phyloP scores from a whole-genome alignment of 1,284 basidiomycete species.

The Ceratobasidium sp. region DNA sequence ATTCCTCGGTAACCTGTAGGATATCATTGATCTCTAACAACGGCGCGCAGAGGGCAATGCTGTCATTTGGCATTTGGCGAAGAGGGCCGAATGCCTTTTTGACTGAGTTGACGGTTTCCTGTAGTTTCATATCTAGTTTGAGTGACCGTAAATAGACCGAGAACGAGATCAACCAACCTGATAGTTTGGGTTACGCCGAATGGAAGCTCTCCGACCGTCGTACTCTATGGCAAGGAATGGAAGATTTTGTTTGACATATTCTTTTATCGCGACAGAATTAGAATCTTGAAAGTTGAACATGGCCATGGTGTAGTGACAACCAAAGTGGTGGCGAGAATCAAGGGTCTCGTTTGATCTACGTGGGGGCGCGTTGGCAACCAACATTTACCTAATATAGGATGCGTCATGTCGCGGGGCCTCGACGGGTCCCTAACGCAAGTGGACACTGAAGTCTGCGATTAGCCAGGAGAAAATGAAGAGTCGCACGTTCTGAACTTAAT shows the following conservation, averaged over 20 bases:
- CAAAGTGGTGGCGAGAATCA: too few relatives aligned
- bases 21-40: neutral
- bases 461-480: too few relatives aligned
- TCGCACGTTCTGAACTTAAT: too few relatives aligned
- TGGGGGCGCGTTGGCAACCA: too few relatives aligned
- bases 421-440: too few relatives aligned
- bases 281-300: too few relatives aligned
- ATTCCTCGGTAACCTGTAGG: slow-evolving; percentile 1
- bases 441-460: too few relatives aligned
- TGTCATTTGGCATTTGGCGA: neutral
- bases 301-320: too few relatives aligned
- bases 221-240: slow-evolving; percentile 6
- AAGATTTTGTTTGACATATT: neutral
- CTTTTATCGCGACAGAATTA: neutral
- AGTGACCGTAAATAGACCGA: neutral
- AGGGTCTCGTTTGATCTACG: too few relatives aligned
- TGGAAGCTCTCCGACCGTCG: slow-evolving; percentile 3
- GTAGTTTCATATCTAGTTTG: neutral
- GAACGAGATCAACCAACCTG: neutral
- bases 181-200: neutral
- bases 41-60: neutral
- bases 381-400: too few relatives aligned
- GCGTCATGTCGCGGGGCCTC: too few relatives aligned
- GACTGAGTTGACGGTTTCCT: slow-evolving; percentile 7
- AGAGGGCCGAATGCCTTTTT: neutral